phyloP scores from a whole-genome alignment of 495 filamentous ascomycete species.

The Filosporella fistucella region DNA sequence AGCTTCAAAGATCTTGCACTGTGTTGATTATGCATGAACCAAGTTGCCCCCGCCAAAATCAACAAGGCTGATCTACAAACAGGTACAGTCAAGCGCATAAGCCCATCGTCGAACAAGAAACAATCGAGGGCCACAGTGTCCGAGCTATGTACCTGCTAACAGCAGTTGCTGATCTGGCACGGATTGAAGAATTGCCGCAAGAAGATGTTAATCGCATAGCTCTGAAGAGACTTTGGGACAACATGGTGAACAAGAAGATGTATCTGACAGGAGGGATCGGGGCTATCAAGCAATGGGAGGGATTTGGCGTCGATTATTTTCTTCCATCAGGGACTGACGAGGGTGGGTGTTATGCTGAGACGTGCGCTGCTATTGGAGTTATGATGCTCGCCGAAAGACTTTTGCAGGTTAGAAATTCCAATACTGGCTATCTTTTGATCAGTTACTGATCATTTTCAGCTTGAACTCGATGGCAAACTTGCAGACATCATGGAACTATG shows the following conservation, averaged over 20 bases:
- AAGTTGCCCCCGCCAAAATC: background rate
- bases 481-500: constrained; percentile 56
- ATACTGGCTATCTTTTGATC: background rate
- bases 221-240: constrained; percentile 46
- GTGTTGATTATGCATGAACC: background rate
- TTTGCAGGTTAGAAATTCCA: constrained; percentile 31
- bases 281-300: constrained; percentile 55
- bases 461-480: constrained; percentile 47
- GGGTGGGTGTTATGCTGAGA: constrained; percentile 59
- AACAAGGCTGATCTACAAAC: background rate
- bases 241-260: constrained; percentile 55
- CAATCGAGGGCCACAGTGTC: constrained; percentile 56
- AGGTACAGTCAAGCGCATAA: constrained; percentile 53
- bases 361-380: constrained; percentile 55
- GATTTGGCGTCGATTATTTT: constrained; percentile 56
- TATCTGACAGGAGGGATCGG: constrained; percentile 60
- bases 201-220: constrained; percentile 11
- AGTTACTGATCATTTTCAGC: constrained; percentile 19
- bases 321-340: constrained; percentile 51
- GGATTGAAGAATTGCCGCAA: constrained; percentile 21
- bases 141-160: constrained; percentile 51
- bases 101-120: constrained; percentile 48
- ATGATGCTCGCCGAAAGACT: constrained; percentile 55
- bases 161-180: constrained; percentile 34
- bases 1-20: background rate